Base-by-base conservation (phyloP, 345 rosid genomes). In the Pelargonium nanum region DNA sequence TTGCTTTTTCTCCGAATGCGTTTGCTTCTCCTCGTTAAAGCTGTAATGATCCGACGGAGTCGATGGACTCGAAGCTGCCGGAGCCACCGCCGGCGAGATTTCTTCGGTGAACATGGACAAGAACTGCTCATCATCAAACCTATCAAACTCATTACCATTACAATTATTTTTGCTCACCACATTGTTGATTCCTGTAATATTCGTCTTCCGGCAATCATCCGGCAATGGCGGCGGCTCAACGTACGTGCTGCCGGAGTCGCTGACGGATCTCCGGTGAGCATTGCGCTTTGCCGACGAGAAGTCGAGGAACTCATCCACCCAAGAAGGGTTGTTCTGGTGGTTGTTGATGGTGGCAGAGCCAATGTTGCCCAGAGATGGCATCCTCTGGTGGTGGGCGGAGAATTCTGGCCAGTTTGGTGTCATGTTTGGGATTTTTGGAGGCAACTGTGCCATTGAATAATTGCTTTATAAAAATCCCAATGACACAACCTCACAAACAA, bases 221-320 rank as follows among this genome's bases (percentile, higher is more conserved):
- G 84, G n/a, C n/a, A n/a, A n/a, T n/a, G n/a, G n/a, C n/a, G n/a
- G 78, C 26, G 72, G 64, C 30, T 91, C 91, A 1, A 85, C 79
- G 71, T 70, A 88, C 0, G 97, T 61, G 34, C 85, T 61, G 34
- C 85, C 69, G 45, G 96, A 85, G 69, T 91, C 97, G 71, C 97
- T 91, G 1, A 80, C 71, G 0, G 96, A 88, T 16, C 94, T 79
- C 52, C 96, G 87, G 78, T 91, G 94, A 55, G 70, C 72, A 19
- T 78, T 82, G 0, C 89, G 83, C 61, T 81, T 79, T 15, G 77
- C 60, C 0, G 89, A 69, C 4, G 97, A 81, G 76, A 91, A 91
- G 69, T 91, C 97, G 4, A 88, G 83, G 75, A 91, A 91, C 56
- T 88, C 97, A 21, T 88, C 95, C 19, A 83, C 86, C 94, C 97